These are phyloP conservation scores for Castanopsis chinensis DNA, from an alignment of 306 rosid genomes.

Conservation along the genomic window DNA sequence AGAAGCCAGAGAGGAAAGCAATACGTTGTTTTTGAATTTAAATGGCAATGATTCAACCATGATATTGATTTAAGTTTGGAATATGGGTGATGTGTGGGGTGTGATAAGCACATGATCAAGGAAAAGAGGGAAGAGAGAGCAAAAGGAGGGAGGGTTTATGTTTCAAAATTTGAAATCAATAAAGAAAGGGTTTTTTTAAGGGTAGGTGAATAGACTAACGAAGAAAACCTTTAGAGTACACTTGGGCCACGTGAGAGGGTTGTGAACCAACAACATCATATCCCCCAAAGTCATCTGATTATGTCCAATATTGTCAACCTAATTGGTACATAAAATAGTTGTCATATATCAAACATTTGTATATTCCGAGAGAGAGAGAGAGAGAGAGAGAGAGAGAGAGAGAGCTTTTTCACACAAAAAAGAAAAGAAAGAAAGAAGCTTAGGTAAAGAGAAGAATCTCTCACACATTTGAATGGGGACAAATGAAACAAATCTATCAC, in stretches of 20 bases:
- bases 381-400: background rate
- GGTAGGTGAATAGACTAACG: slow-evolving; percentile 36
- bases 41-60: slow-evolving; percentile 59
- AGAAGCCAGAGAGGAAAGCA: slow-evolving; percentile 40
- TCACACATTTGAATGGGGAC: slow-evolving; percentile 63
- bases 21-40: slow-evolving; percentile 57
- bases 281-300: slow-evolving; percentile 4
- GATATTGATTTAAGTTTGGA: slow-evolving; percentile 28
- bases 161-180: slow-evolving; percentile 88
- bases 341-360: slow-evolving; percentile 19
- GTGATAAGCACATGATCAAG: slow-evolving; percentile 4
- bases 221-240: slow-evolving; percentile 36
- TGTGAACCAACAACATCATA: slow-evolving; percentile 33
- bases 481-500: slow-evolving; percentile 62
- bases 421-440: background rate
- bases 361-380: background rate
- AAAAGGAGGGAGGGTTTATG: slow-evolving; percentile 35
- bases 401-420: background rate
- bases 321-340: slow-evolving; percentile 5
- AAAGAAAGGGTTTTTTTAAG: slow-evolving; percentile 16
- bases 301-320: slow-evolving; percentile 29
- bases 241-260: slow-evolving; percentile 54
- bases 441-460: slow-evolving; percentile 57
- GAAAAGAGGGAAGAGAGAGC: slow-evolving; percentile 11
- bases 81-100: slow-evolving; percentile 36